Base-by-base conservation (phyloP, 1,139 yeast genomes). In the Zygosaccharomyces sapae region DNA sequence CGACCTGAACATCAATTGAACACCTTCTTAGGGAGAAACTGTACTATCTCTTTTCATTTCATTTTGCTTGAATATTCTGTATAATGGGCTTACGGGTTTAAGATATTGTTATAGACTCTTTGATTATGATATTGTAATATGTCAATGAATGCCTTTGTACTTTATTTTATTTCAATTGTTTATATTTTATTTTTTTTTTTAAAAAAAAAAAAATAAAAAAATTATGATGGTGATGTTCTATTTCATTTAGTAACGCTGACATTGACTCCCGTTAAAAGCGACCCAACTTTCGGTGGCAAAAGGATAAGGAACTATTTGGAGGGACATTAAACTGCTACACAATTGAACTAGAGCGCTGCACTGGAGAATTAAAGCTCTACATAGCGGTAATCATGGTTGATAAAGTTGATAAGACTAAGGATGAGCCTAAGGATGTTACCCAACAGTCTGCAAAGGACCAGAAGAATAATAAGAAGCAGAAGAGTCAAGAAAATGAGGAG, bases 401-500 rank as follows among this genome's bases (percentile, higher is more conserved):
- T 10, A 45, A 41, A 35, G 36, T 37, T 42, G 54, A 48, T 13
- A 47, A 46, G 49, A 46, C 40, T 31, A 39, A 43, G 30, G 52
- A 49, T 18, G 52, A 44, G 27, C 40, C 41, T 38, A 45, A 46
- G 22, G 52, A 49, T 29, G 25, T 38, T 19, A 40, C 37, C 30
- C 38, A 43, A 27, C 40, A 36, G 43, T 45, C 57, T 40, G 43
- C 50, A 33, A 52, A 50, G 43, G 56, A 47, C 25, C 54, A 51
- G 18, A 46, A 47, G 41, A 36, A 48, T 30, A 45, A 43, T 16
- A 56, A 56, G 47, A 54, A 47, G 38, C 56, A 52, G 45, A 52
- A 48, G 54, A 61, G 65, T 71, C 70, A 73, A 45, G 61, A 68
- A 48, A 59, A 70, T 50, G 67, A 72, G 55, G 79, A 83, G 62